Conservation (phyloP, 2,329 filamentous ascomycete species). For the Diplodia sapinea region DNA sequence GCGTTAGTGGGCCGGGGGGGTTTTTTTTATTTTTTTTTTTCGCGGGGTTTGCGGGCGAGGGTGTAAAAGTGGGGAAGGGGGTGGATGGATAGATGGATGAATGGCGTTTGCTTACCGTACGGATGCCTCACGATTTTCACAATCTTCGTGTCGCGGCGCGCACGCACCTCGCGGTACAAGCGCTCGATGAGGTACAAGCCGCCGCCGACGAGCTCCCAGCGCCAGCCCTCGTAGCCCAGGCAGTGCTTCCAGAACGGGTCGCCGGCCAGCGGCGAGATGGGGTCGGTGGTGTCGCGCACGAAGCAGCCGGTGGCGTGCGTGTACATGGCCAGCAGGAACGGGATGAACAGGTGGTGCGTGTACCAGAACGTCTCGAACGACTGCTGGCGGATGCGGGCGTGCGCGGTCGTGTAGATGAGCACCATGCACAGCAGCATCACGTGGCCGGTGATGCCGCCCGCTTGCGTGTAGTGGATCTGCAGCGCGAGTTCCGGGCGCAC, state of each 20-base stretch:
- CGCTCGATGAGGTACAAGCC: slow-evolving; percentile 86
- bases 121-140: slow-evolving; percentile 94
- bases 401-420: slow-evolving; percentile 95
- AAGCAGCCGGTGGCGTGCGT: slow-evolving; percentile 97
- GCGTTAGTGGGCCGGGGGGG: slow-evolving; percentile 21
- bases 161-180: slow-evolving; percentile 87
- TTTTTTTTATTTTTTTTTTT: no score
- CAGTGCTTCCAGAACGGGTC: slow-evolving; percentile 87
- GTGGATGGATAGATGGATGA: no score
- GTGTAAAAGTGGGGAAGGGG: no score
- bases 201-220: slow-evolving; percentile 90
- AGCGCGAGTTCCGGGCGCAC: slow-evolving; percentile 80
- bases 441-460: slow-evolving; percentile 92
- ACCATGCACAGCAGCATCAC: slow-evolving; percentile 98
- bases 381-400: slow-evolving; percentile 91
- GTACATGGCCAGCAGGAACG: slow-evolving; percentile 90
- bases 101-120: slow-evolving; percentile 75
- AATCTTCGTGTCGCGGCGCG: slow-evolving; percentile 83
- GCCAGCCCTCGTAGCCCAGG: slow-evolving; percentile 93
- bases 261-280: slow-evolving; percentile 84
- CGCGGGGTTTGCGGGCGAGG: no score
- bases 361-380: slow-evolving; percentile 99
- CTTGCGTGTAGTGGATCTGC: slow-evolving; percentile 87
- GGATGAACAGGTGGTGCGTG: slow-evolving; percentile 97
- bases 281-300: slow-evolving; percentile 77